phyloP scores from a whole-genome alignment of 2,329 filamentous ascomycete species.

The Penicillium glabrum region DNA sequence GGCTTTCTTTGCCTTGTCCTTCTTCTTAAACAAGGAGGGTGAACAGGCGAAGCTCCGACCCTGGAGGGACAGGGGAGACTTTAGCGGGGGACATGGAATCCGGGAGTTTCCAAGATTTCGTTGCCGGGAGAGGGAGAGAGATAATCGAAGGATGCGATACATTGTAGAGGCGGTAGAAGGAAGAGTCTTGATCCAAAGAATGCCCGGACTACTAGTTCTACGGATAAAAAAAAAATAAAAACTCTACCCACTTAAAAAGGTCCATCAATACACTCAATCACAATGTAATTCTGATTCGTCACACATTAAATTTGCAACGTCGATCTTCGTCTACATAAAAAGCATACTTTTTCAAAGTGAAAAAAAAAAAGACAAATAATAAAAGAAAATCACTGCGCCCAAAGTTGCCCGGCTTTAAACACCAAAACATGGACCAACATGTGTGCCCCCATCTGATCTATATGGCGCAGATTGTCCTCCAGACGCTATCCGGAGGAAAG shows the following conservation, averaged over 20 bases:
- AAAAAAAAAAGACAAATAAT: constrained; percentile 15
- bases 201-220: neutral
- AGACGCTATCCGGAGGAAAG: constrained; percentile 3
- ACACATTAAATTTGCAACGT: constrained; percentile 35
- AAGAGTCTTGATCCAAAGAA: neutral
- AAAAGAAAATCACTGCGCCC: constrained; percentile 25
- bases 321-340: constrained; percentile 30
- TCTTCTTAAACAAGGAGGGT: constrained; percentile 50
- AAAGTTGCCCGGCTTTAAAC: constrained; percentile 27
- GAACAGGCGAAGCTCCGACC: constrained; percentile 44
- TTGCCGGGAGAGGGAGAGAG: neutral
- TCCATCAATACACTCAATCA: neutral
- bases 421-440: constrained; percentile 27
- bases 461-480: constrained; percentile 17
- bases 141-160: constrained; percentile 13
- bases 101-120: neutral
- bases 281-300: constrained; percentile 16
- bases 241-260: neutral
- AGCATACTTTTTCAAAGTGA: constrained; percentile 27
- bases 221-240: neutral
- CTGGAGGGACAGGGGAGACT: neutral
- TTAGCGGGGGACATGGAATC: neutral
- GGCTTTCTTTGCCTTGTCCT: constrained; percentile 51
- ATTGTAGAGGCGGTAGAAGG: constrained; percentile 7
- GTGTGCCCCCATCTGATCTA: constrained; percentile 17